phyloP scores from a whole-genome alignment of 495 filamentous ascomycete species.

The Apodospora peruviana region DNA sequence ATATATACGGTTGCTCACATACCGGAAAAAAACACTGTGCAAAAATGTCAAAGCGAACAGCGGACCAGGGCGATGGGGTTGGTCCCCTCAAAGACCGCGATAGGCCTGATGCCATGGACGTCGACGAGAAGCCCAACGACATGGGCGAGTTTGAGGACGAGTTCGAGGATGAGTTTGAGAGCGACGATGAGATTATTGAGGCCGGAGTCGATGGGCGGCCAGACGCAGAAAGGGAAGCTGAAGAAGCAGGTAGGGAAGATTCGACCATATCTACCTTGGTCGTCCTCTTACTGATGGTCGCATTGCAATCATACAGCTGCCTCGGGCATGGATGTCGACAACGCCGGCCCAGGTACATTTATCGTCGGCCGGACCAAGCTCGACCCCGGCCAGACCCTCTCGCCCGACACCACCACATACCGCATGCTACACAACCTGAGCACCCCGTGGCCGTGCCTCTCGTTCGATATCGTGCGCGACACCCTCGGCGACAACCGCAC shows the following conservation, averaged over 20 bases:
- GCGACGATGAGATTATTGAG: conserved; percentile 91
- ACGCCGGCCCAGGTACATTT: conserved; percentile 67
- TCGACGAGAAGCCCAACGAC: conserved; percentile 54
- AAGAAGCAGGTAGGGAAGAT: conserved; percentile 56
- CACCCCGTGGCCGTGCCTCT: conserved; percentile 92
- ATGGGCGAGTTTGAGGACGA: conserved; percentile 93
- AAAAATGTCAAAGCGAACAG: conserved; percentile 67
- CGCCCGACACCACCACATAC: conserved; percentile 86
- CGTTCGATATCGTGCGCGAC: conserved; percentile 88
- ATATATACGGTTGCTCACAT: background rate
- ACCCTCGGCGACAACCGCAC: conserved; percentile 83
- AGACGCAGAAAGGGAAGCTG: conserved; percentile 86
- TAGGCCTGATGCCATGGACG: conserved; percentile 52
- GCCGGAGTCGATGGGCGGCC: conserved; percentile 89
- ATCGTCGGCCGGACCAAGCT: conserved; percentile 87
- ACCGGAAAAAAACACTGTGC: background rate
- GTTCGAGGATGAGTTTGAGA: conserved; percentile 95
- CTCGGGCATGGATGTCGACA: conserved; percentile 75
- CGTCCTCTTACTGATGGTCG: no score
- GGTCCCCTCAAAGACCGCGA: conserved; percentile 64
- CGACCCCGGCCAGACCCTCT: conserved; percentile 79
- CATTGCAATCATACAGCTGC: conserved; percentile 41
- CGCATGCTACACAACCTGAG: conserved; percentile 92
- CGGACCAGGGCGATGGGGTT: conserved; percentile 48
- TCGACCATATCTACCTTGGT: background rate